Evolutionary conservation across 2,329 filamentous ascomycete species (phyloP), one percentile per base, ranked within the genome.

Genomic region (Fusarium pseudoanthophilum): DNA sequence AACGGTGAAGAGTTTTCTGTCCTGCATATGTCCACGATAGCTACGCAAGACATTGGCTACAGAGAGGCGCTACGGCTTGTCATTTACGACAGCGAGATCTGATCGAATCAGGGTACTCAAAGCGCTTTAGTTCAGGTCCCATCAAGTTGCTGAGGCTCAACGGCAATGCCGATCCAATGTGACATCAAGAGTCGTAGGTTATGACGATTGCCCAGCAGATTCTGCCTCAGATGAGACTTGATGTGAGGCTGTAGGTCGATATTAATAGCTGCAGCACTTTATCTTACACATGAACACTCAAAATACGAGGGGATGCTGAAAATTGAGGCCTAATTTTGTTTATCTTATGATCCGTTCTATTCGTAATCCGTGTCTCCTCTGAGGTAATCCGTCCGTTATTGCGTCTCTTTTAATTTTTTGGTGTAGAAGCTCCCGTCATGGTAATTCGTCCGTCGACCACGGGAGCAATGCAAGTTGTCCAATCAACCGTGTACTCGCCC

Each of bases 381-480:
- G 16, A 45, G 14, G n/a, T 24, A 18, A 51, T 28, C 26, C 45
- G n/a, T 32, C 37, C 20, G 24, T 52, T 40, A 40, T 39, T 36
- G 10, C 45, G 28, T 48, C 30, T 16, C n/a, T 20, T 67, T 36
- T 55, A 60, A 51, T 60, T 57, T 59, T 60, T 21, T 28, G 63
- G 57, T 43, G 46, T 57, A 58, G 64, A 77, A 63, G 62, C 71
- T 34, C 68, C 77, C 6, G 87, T 78, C 80, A 87, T 87, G 37
- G 79, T 80, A 46, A 97, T 97, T 53, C 94, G 88, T 2, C 93
- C 94, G 79, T 97, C 94, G 14, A 95, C 69, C 64, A 88, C 87
- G 2, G 95, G 95, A 62, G 92, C 90, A 80, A 97, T 95, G 4
- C 93, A 92, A 69, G 89, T 90, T 14, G 93, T 95, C 94, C 94